Conservation (phyloP, 306 rosid species). For the Malus asiatica region DNA sequence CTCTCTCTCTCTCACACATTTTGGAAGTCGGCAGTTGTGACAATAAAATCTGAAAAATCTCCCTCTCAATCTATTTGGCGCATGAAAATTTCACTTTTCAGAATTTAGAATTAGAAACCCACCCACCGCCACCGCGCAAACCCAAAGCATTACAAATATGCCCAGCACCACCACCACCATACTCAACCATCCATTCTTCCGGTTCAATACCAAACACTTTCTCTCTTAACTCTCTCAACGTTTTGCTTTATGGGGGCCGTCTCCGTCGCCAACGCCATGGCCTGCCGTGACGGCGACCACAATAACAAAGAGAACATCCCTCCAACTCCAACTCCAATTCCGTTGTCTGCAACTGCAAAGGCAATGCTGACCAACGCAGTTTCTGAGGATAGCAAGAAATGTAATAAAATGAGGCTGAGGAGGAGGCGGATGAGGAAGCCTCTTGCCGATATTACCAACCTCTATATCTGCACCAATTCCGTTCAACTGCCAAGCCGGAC, state of each 20-base stretch:
- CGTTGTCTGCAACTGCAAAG: not conserved
- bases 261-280: not conserved
- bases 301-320: constrained; percentile 1
- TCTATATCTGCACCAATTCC: not conserved
- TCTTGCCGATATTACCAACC: constrained; percentile 5
- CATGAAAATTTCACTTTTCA: not conserved
- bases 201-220: too few relatives aligned
- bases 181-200: not conserved
- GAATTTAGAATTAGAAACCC: not conserved
- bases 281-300: too few relatives aligned
- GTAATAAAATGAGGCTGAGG: not conserved
- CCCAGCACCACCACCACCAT: not conserved
- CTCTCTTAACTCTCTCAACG: not conserved
- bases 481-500: too few relatives aligned
- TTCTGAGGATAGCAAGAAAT: not conserved
- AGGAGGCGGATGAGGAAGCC: constrained; percentile 1
- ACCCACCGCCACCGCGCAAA: not conserved
- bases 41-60: too few relatives aligned
- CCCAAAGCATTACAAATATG: not conserved
- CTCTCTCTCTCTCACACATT: too few relatives aligned
- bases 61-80: too few relatives aligned
- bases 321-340: not conserved
- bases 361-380: not conserved
- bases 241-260: not conserved
- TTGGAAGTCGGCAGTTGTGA: too few relatives aligned